phyloP scores from a whole-genome alignment of 2,329 filamentous ascomycete species.

The Hirsutella minnesotensis region DNA sequence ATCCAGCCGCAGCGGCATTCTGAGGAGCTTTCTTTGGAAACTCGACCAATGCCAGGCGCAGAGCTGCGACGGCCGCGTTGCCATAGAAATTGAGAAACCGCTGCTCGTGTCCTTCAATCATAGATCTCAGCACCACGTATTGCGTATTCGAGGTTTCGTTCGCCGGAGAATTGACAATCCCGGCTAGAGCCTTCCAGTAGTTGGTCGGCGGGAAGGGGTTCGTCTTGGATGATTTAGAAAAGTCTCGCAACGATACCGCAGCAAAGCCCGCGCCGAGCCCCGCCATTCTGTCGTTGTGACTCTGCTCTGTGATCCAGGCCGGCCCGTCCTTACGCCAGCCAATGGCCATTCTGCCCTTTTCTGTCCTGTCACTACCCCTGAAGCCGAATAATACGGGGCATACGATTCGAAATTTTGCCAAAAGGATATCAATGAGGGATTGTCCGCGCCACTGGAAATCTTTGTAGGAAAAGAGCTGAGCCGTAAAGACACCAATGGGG shows the following conservation, averaged over 20 bases:
- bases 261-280: constrained; percentile 78
- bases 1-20: constrained; percentile 36
- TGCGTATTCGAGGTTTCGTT: constrained; percentile 61
- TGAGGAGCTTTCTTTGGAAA: constrained; percentile 47
- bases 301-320: constrained; percentile 53
- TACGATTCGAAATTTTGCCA: constrained; percentile 68
- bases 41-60: constrained; percentile 61
- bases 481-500: constrained; percentile 65
- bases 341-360: constrained; percentile 51
- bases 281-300: constrained; percentile 73
- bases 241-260: constrained; percentile 72
- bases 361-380: constrained; percentile 61
- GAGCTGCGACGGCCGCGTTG: constrained; percentile 56
- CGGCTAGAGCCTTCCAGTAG: constrained; percentile 72
- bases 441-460: constrained; percentile 55
- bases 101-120: constrained; percentile 61
- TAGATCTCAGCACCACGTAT: constrained; percentile 54
- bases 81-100: constrained; percentile 77
- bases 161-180: constrained; percentile 63
- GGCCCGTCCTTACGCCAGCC: constrained; percentile 59
- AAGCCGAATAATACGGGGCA: constrained; percentile 84
- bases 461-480: constrained; percentile 60
- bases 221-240: constrained; percentile 52
- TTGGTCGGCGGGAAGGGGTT: constrained; percentile 69
- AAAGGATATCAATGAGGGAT: constrained; percentile 69